These are phyloP conservation scores for Posidonia australis DNA, from an alignment of 106 monocot species.

Conservation along the genomic window DNA sequence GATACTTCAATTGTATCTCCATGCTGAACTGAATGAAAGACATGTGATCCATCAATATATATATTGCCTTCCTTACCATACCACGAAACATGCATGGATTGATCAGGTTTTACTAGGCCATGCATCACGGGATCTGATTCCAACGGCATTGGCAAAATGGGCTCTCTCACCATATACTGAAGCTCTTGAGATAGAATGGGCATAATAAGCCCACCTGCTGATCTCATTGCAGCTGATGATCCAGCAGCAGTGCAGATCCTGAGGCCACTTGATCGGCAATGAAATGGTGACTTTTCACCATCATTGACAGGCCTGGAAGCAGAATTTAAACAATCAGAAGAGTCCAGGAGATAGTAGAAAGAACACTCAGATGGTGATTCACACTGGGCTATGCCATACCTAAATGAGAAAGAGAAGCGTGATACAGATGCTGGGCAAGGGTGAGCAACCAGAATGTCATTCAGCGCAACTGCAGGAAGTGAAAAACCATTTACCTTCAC, in stretches of 20 bases:
- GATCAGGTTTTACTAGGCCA: slow-evolving; percentile 38
- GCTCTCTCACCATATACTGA: slow-evolving; percentile 93
- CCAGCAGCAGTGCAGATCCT: slow-evolving; percentile 80
- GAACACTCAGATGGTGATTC: slow-evolving; percentile 2
- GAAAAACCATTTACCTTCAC: slow-evolving; percentile 41
- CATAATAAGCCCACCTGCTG: slow-evolving; percentile 80
- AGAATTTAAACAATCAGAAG: not conserved
- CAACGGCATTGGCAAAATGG: slow-evolving; percentile 32
- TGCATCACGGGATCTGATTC: slow-evolving; percentile 43
- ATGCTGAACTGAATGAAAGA: slow-evolving; percentile 41
- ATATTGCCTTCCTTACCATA: slow-evolving; percentile 59
- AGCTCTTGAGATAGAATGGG: slow-evolving; percentile 48
- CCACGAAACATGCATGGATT: slow-evolving; percentile 49
- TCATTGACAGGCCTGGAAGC: slow-evolving; percentile 34
- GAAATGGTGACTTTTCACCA: slow-evolving; percentile 12
- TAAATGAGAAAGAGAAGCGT: slow-evolving; percentile 91
- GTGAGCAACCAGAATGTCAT: slow-evolving; percentile 73
- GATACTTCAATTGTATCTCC: slow-evolving; percentile 69
- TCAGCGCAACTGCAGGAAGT: slow-evolving; percentile 51
- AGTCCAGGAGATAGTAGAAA: not conserved
- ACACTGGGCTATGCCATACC: slow-evolving; percentile 20
- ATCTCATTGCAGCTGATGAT: slow-evolving; percentile 96
- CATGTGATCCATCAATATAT: slow-evolving; percentile 84
- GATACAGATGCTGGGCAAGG: slow-evolving; percentile 94
- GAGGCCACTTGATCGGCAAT: slow-evolving; percentile 81